These are phyloP conservation scores for Lizonia empirigonia DNA, from an alignment of 2,329 filamentous ascomycete genomes.

Conservation along the genomic window DNA sequence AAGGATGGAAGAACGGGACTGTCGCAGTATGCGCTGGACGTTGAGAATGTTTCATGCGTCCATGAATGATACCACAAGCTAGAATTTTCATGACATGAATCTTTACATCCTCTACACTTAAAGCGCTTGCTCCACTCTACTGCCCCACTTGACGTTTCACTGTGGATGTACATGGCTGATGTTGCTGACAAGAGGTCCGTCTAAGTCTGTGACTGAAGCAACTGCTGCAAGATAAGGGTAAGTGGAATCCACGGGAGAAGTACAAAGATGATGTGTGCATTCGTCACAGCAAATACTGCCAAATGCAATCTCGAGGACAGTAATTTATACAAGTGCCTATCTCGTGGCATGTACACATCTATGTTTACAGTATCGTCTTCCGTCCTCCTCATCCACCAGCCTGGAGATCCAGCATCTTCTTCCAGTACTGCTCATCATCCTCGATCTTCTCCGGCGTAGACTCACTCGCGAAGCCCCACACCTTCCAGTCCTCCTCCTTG, in stretches of 20 bases:
- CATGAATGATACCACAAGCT: constrained; percentile 15
- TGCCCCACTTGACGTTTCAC: constrained; percentile 16
- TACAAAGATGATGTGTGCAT: neutral
- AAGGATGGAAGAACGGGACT: constrained; percentile 6
- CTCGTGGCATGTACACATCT: constrained; percentile 13
- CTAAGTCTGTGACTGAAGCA: neutral
- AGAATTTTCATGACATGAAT: constrained; percentile 16
- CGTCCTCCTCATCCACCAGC: neutral
- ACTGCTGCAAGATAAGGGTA: neutral
- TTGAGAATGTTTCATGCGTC: constrained; percentile 15
- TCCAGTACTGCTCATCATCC: constrained; percentile 32
- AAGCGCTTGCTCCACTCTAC: constrained; percentile 3
- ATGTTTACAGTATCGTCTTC: constrained; percentile 21
- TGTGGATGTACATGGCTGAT: neutral
- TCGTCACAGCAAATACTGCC: neutral
- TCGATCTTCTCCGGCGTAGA: constrained; percentile 45
- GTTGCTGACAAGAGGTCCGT: neutral
- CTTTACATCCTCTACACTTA: constrained; percentile 6
- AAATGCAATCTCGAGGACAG: neutral
- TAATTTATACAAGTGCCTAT: constrained; percentile 12
- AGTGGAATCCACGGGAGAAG: no score
- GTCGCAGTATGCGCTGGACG: constrained; percentile 11
- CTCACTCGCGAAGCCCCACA: constrained; percentile 68
- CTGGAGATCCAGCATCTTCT: constrained; percentile 27
- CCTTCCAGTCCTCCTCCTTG: constrained; percentile 61